Evolutionary conservation across 2,329 filamentous ascomycete genomes (phyloP).

Genomic region (Fusarium solani-melongenae): DNA sequence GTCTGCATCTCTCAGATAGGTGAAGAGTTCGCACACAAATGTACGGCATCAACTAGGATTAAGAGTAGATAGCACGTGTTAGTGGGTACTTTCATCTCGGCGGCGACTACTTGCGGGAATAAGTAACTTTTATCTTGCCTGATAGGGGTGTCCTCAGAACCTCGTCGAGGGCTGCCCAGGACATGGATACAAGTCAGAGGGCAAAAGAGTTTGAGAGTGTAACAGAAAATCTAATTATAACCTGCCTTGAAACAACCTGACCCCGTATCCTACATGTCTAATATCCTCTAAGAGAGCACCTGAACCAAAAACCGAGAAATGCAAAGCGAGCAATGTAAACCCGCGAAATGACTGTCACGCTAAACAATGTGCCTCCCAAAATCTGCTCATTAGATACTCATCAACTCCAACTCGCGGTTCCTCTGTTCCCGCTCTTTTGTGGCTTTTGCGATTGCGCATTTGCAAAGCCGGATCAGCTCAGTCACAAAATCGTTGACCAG

Average conservation of each 20-base stretch:
- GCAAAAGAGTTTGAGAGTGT: neutral
- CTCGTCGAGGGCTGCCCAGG: too few relatives aligned
- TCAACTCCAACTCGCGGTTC: neutral
- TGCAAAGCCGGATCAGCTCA: slow-evolving; percentile 56
- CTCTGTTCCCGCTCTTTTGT: neutral
- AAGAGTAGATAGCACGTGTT: neutral
- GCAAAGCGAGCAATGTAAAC: neutral
- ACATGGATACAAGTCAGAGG: neutral
- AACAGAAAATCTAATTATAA: neutral
- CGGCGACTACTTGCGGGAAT: rapidly evolving
- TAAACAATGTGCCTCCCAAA: neutral
- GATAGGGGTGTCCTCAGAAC: neutral
- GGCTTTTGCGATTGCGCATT: slow-evolving; percentile 52
- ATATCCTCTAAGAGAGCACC: neutral
- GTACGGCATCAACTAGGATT: neutral
- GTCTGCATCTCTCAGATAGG: neutral
- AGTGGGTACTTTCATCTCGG: neutral
- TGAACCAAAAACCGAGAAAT: neutral
- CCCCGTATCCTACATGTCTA: neutral
- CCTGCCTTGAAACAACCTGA: neutral
- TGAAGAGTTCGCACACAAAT: neutral
- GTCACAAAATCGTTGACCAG: slow-evolving; percentile 56
- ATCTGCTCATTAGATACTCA: neutral
- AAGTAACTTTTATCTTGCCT: neutral
- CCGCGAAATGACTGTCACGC: neutral